Evolutionary conservation across 2,329 filamentous ascomycete genomes (phyloP).

Genomic region (Pseudopyricularia cyperi): DNA sequence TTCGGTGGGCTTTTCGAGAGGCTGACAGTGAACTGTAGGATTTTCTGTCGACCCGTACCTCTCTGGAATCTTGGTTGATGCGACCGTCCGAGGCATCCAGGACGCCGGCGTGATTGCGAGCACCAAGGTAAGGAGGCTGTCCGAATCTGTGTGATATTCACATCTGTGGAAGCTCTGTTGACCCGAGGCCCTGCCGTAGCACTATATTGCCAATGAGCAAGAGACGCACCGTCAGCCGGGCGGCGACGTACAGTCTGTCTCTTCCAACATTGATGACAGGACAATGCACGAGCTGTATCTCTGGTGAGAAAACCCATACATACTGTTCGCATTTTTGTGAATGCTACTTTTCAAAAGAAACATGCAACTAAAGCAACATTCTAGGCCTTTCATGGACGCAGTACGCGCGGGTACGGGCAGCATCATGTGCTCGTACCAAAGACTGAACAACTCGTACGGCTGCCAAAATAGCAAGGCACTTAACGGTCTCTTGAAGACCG

Average conservation of each 20-base stretch:
- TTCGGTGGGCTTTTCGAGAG: background rate
- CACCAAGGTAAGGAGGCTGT: constrained; percentile 26
- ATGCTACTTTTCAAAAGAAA: background rate
- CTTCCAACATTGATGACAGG: constrained; percentile 29
- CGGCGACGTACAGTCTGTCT: constrained; percentile 28
- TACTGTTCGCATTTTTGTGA: background rate
- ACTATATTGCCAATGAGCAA: constrained; percentile 45
- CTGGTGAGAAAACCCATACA: constrained; percentile 20
- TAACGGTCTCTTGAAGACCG: constrained; percentile 51
- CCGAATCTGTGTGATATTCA: background rate
- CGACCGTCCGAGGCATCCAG: constrained; percentile 58
- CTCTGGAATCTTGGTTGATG: constrained; percentile 25
- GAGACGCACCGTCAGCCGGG: constrained; percentile 40
- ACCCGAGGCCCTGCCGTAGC: constrained; percentile 37
- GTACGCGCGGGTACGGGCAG: constrained; percentile 44
- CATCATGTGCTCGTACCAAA: constrained; percentile 52
- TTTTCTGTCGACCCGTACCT: constrained; percentile 49
- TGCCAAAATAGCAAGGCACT: constrained; percentile 54
- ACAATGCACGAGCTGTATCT: constrained; percentile 35
- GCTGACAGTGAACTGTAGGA: constrained; percentile 9
- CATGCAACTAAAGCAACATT: background rate
- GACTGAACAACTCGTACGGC: constrained; percentile 54
- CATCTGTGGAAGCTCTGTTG: background rate
- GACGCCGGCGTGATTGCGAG: constrained; percentile 59
- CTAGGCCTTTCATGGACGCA: constrained; percentile 38